Percentiles rank a stretch among this genome's conserved stretches.
Conservation (phyloP, 2,329 filamentous ascomycete genomes). For the Claviceps sp. region DNA sequence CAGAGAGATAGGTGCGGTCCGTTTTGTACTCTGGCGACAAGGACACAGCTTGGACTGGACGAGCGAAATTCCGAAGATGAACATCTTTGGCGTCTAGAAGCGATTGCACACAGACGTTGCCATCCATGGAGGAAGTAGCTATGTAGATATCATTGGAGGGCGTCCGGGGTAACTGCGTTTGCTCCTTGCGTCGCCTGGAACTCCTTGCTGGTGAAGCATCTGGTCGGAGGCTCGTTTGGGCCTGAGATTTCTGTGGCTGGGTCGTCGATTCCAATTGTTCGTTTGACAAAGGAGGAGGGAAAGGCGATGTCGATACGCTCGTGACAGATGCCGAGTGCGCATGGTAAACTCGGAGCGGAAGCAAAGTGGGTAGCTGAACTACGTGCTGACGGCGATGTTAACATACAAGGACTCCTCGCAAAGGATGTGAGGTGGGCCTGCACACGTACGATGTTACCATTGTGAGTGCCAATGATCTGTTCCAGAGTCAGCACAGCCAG, state of each 20-base stretch:
- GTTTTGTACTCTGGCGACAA: slow-evolving; percentile 91
- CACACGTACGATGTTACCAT: slow-evolving; percentile 75
- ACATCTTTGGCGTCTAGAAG: slow-evolving; percentile 82
- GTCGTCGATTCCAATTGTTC: slow-evolving; percentile 28
- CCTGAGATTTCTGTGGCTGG: slow-evolving; percentile 21
- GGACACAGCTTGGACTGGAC: slow-evolving; percentile 82
- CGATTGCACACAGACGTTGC: slow-evolving; percentile 85
- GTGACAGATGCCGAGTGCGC: slow-evolving; percentile 89
- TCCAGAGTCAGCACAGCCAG: slow-evolving; percentile 14
- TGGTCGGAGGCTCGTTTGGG: slow-evolving; percentile 18
- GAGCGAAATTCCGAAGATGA: slow-evolving; percentile 79
- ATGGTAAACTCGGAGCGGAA: slow-evolving; percentile 73
- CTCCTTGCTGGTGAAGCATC: slow-evolving; percentile 33
- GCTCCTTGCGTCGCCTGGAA: slow-evolving; percentile 38
- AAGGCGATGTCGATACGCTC: slow-evolving; percentile 78
- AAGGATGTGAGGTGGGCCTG: not conserved
- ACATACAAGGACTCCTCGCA: not conserved
- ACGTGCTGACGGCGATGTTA: slow-evolving; percentile 49
- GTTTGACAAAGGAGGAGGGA: slow-evolving; percentile 43
- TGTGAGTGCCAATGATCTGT: slow-evolving; percentile 85
- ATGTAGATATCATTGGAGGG: slow-evolving; percentile 89
- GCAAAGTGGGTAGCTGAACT: slow-evolving; percentile 68
- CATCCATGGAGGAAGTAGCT: slow-evolving; percentile 87
- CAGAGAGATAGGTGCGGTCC: slow-evolving; percentile 80
- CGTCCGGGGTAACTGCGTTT: slow-evolving; percentile 49